Percentiles rank a stretch among this genome's conserved stretches.
Conservation (phyloP, 2,329 filamentous ascomycete genomes). For the Fusarium chaquense region DNA sequence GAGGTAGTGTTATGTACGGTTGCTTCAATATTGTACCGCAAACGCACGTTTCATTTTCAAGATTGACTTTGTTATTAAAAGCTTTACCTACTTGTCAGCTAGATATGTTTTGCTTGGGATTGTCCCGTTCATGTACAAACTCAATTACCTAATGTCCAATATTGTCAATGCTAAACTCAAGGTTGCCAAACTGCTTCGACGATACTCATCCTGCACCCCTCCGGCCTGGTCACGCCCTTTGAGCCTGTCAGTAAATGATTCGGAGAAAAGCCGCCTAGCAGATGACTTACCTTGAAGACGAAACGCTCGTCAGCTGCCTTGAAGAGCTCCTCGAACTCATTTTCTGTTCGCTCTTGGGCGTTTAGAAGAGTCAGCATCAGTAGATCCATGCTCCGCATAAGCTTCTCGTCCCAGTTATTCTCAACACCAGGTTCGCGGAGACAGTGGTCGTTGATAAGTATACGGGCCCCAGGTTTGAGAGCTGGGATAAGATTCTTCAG, state of each 20-base stretch:
- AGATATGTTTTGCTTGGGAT: background rate
- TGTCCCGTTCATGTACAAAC: background rate
- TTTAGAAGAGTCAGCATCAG: constrained; percentile 66
- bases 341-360: constrained; percentile 62
- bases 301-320: constrained; percentile 57
- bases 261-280: rapidly evolving
- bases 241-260: constrained; percentile 14
- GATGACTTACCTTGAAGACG: constrained; percentile 54
- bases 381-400: constrained; percentile 64
- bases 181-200: constrained; percentile 62
- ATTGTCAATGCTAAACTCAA: constrained; percentile 12
- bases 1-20: background rate
- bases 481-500: constrained; percentile 64
- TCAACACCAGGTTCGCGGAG: constrained; percentile 56
- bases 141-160: background rate
- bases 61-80: background rate
- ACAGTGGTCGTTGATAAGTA: constrained; percentile 62
- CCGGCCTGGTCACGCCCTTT: constrained; percentile 56
- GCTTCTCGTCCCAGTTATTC: constrained; percentile 59
- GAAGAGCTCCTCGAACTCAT: constrained; percentile 62
- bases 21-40: background rate
- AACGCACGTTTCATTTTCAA: background rate
- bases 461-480: constrained; percentile 64
- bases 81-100: background rate
- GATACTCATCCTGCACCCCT: constrained; percentile 61